Conservation (phyloP, 805 yeast genomes). For the Hanseniaspora guilliermondii region DNA sequence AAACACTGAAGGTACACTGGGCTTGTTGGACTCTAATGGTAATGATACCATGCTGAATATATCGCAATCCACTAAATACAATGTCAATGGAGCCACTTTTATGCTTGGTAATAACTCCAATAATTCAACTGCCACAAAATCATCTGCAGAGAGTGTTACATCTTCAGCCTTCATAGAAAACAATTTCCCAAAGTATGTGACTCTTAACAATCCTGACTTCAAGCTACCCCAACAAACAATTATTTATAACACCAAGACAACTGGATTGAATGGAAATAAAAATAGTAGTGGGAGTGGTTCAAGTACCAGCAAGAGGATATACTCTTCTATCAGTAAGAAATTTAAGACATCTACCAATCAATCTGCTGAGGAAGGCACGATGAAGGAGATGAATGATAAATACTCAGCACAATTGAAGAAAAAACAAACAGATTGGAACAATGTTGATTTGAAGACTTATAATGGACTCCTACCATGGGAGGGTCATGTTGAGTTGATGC, state of each 20-base stretch:
- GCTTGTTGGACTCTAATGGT: neutral
- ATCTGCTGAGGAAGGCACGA: neutral
- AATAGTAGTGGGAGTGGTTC: neutral
- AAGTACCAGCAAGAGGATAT: conserved; percentile 1
- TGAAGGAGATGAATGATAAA: neutral
- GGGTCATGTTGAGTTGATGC: conserved; percentile 19
- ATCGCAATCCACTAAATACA: neutral
- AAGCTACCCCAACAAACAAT: neutral
- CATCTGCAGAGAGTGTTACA: conserved; percentile 9
- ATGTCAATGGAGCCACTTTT: neutral
- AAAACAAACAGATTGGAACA: neutral
- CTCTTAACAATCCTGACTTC: neutral
- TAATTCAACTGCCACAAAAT: neutral
- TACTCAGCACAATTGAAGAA: neutral
- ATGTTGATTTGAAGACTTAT: neutral
- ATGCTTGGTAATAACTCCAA: neutral
- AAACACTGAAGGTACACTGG: neutral
- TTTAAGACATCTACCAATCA: neutral
- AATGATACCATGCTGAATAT: neutral
- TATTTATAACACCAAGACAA: neutral
- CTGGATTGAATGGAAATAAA: neutral
- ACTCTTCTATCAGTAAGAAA: conserved; percentile 1
- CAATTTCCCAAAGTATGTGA: conserved; percentile 1
- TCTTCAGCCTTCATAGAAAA: conserved; percentile 12
- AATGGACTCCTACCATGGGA: conserved; percentile 6